A percentile compares a stretch with the other conserved stretches of the same genome.
These are phyloP conservation scores for Perkinsus marinus DNA, from an alignment of 169 alveolate species.

Conservation along the genomic window DNA sequence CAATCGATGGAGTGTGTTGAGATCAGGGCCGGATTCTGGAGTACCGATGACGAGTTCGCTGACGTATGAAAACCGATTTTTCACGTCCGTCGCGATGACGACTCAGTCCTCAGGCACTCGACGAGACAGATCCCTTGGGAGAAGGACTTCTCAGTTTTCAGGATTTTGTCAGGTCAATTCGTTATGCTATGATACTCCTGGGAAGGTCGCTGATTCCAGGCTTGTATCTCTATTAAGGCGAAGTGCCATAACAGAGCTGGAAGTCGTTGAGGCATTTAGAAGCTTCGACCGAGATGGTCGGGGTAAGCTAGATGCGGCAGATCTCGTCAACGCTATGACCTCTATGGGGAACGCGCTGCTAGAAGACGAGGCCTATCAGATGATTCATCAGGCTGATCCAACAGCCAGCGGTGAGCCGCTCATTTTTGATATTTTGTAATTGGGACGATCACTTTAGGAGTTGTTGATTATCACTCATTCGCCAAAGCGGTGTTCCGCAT, in stretches of 20 bases:
- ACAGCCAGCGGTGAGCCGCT: neutral
- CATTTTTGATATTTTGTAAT: neutral
- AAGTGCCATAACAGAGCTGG: constrained; percentile 13
- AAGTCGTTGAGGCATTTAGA: constrained; percentile 37
- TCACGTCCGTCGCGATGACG: neutral
- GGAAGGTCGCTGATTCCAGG: too few relatives aligned
- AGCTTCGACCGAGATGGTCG: constrained; percentile 46
- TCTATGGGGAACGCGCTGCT: constrained; percentile 39
- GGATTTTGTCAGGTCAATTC: neutral
- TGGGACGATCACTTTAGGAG: too few relatives aligned
- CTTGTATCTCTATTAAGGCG: too few relatives aligned
- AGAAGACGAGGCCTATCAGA: constrained; percentile 17
- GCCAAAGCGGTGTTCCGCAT: neutral
- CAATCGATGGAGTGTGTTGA: neutral
- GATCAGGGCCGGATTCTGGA: neutral
- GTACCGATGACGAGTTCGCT: neutral
- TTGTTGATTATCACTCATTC: too few relatives aligned
- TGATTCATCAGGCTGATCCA: neutral
- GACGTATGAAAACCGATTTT: neutral
- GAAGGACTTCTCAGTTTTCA: neutral
- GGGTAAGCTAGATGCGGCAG: constrained; percentile 44
- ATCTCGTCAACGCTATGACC: constrained; percentile 37
- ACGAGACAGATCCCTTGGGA: neutral
- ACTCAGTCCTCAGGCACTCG: neutral
- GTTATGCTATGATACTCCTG: too few relatives aligned